Evolutionary conservation across 805 yeast species (phyloP).

Genomic region (Lachancea quebecensis): DNA sequence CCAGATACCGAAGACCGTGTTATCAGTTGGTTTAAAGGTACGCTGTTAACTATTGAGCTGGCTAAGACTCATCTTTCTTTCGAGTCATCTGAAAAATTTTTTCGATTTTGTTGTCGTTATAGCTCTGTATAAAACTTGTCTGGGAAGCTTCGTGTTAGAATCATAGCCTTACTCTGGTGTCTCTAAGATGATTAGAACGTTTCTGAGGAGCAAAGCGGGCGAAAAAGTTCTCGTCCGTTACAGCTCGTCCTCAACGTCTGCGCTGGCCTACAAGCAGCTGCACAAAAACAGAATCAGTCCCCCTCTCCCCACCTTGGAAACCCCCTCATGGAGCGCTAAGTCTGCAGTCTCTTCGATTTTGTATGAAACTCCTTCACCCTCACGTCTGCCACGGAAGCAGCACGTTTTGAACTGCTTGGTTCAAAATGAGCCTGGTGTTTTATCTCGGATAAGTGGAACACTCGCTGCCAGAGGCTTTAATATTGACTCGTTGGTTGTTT

Average conservation of each 20-base stretch:
- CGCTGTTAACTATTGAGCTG: neutral
- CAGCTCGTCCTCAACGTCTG: constrained; percentile 71
- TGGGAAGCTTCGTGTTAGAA: neutral
- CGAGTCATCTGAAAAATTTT: constrained; percentile 5
- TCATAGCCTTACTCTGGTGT: neutral
- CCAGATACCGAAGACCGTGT: too few species aligned
- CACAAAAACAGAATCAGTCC: constrained; percentile 85
- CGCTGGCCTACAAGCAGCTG: constrained; percentile 86
- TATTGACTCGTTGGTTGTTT: constrained; percentile 94
- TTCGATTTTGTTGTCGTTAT: neutral
- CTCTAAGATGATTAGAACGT: constrained; percentile 19
- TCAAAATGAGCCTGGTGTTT: constrained; percentile 97
- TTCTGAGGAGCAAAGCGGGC: constrained; percentile 8
- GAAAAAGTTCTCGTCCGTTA: constrained; percentile 12
- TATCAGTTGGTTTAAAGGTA: too few species aligned
- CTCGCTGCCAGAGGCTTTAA: constrained; percentile 98
- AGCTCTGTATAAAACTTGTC: neutral
- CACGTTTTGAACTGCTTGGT: constrained; percentile 95
- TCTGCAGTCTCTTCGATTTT: constrained; percentile 93
- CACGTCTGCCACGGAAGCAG: constrained; percentile 57
- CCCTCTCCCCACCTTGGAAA: constrained; percentile 84
- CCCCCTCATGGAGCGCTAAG: constrained; percentile 93
- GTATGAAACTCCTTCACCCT: constrained; percentile 72
- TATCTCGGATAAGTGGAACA: constrained; percentile 87
- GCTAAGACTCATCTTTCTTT: neutral